Evolutionary conservation across 177 flowering plant genomes (phyloP), one percentile per base, ranked within the genome.

Genomic region (Telopea speciosissima): DNA sequence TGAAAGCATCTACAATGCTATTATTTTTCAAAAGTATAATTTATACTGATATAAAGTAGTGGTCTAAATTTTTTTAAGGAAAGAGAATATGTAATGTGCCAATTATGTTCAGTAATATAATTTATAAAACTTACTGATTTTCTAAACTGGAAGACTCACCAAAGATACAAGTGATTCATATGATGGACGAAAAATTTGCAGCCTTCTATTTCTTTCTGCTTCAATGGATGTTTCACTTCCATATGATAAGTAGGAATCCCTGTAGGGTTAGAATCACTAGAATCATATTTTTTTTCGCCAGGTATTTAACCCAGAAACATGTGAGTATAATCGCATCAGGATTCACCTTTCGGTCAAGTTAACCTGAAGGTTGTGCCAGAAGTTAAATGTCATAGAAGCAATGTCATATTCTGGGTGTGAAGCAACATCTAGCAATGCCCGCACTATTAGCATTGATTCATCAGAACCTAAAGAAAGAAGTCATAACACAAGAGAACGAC

Each of bases 331-430:
- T 24, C 65, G 9, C 23, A 65, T 36, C 68, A 63, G 16, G 67
- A 63, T 23, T 76, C 69, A 95, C 99, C 96, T 89, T 83, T 83
- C 85, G 66, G 85, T 89, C 86, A 96, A 85, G 72, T 82, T 84
- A 81, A 85, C 79, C 83, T 96, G 98, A 81, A 96, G 98, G 77
- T 74, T 88, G 78, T 93, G 99, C 99, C 99, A 96, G 80, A 96
- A 96, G 79, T 90, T 93, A 70, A 91, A 96, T 25, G 97, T 90
- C 98, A 96, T 96, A 52, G 97, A 96, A 72, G 98, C 96, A 76
- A 96, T 96, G 80, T 91, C 86, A 80, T 85, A 91, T 72, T 96
- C 98, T 54, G 96, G 92, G 78, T 91, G 97, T 45, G 98, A 85
- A 73, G 97, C 86, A 78, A 91, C 97, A 73, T 93, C 99, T 66